A percentile compares a stretch with the other conserved stretches of the same genome.
These are phyloP conservation scores for Beta macrorhiza DNA, from an alignment of 179 eudicot species.

Conservation along the genomic window DNA sequence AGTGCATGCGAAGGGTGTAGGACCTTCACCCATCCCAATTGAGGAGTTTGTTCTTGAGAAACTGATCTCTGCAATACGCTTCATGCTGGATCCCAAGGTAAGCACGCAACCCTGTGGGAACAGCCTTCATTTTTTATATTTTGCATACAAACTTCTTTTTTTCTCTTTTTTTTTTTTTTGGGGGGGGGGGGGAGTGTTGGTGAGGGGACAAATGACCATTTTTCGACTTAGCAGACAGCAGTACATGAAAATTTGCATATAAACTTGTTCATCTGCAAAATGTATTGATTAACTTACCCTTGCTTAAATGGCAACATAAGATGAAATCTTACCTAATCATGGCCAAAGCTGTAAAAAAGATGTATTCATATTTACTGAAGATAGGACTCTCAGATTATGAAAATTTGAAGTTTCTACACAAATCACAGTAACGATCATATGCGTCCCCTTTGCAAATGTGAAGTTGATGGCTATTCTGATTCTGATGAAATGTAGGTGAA, in stretches of 20 bases:
- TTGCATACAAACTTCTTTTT: too few species aligned
- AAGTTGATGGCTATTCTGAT: neutral
- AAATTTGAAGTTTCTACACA: neutral
- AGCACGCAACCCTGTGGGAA: too few species aligned
- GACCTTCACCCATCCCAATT: slow-evolving; percentile 72
- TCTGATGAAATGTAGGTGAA: slow-evolving; percentile 50
- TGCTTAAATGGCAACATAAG: too few species aligned
- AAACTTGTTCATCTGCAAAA: too few species aligned
- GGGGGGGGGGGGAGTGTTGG: too few species aligned
- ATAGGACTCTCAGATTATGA: too few species aligned
- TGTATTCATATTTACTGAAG: too few species aligned
- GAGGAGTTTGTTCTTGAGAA: slow-evolving; percentile 68
- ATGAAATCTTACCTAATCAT: neutral
- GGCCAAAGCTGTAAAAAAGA: neutral
- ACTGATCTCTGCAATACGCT: slow-evolving; percentile 60
- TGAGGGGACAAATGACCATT: too few species aligned
- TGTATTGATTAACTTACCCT: too few species aligned
- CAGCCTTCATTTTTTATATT: neutral
- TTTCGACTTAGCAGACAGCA: neutral
- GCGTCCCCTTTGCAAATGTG: neutral
- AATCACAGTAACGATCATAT: neutral
- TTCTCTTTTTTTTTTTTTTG: too few species aligned
- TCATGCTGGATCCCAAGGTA: slow-evolving; percentile 73
- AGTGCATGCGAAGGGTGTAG: slow-evolving; percentile 75
- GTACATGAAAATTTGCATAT: neutral